A percentile compares a stretch with the other conserved stretches of the same genome.
phyloP scores from a whole-genome alignment of 495 filamentous ascomycete species.

The Xeromyces bisporus region DNA sequence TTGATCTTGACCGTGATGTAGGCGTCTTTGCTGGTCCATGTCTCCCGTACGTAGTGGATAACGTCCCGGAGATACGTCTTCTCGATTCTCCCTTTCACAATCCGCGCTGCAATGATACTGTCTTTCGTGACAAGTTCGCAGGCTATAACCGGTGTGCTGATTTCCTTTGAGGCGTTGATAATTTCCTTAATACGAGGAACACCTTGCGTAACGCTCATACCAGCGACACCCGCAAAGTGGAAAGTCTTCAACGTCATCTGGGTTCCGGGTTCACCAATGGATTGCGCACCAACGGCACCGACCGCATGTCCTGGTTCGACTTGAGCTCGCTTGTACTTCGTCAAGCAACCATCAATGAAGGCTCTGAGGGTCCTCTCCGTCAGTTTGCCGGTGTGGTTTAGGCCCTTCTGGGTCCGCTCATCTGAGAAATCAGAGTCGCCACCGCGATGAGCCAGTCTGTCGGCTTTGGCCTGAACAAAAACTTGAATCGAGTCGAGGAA shows the following conservation, averaged over 20 bases:
- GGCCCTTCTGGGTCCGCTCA: slow-evolving; percentile 19
- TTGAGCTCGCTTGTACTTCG: slow-evolving; percentile 76
- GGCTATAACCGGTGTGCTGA: slow-evolving; percentile 84
- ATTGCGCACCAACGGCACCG: slow-evolving; percentile 94
- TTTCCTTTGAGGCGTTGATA: slow-evolving; percentile 86
- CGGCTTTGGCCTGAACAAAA: slow-evolving; percentile 44
- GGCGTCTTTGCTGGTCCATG: slow-evolving; percentile 57
- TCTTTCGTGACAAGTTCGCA: slow-evolving; percentile 60
- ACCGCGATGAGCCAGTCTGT: slow-evolving; percentile 28
- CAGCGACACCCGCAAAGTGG: slow-evolving; percentile 98
- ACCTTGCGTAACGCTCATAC: slow-evolving; percentile 97
- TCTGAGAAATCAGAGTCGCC: slow-evolving; percentile 25
- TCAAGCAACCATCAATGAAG: slow-evolving; percentile 70
- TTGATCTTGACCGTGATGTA: slow-evolving; percentile 66
- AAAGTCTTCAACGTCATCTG: slow-evolving; percentile 99
- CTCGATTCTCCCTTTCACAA: slow-evolving; percentile 83
- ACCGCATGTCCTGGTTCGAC: slow-evolving; percentile 92
- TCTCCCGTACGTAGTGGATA: slow-evolving; percentile 62
- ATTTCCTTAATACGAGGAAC: slow-evolving; percentile 99
- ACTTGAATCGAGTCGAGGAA: slow-evolving; percentile 64
- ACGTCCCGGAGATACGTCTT: slow-evolving; percentile 39
- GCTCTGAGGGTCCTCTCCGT: slow-evolving; percentile 50
- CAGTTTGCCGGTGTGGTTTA: slow-evolving; percentile 66
- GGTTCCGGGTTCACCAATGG: slow-evolving; percentile 94
- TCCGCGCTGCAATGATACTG: slow-evolving; percentile 55